Evolutionary conservation across 2,329 filamentous ascomycete genomes (phyloP).

Genomic region (Arthrinium phaeospermum): DNA sequence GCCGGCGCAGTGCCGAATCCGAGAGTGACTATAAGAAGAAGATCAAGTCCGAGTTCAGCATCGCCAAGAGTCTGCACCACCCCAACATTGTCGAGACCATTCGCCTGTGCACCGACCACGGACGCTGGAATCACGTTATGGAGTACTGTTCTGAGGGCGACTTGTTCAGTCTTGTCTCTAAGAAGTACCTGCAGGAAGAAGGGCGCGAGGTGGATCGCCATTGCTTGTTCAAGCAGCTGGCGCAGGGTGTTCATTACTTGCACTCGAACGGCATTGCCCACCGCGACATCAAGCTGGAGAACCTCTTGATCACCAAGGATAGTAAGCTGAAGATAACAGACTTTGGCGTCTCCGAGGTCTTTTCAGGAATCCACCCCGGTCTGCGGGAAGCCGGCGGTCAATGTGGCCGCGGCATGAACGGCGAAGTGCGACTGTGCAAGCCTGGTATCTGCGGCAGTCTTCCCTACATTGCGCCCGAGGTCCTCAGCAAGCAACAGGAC

Average conservation of each 20-base stretch:
- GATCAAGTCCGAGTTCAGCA: conserved; percentile 89
- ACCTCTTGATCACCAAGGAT: conserved; percentile 77
- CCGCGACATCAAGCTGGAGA: conserved; percentile 90
- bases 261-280: conserved; percentile 87
- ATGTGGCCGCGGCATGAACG: conserved; percentile 73
- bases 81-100: conserved; percentile 87
- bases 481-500: conserved; percentile 68
- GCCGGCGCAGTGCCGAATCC: conserved; percentile 67
- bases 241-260: conserved; percentile 82
- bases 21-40: conserved; percentile 82
- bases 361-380: conserved; percentile 81
- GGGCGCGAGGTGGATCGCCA: conserved; percentile 72
- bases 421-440: conserved; percentile 71
- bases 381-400: conserved; percentile 73
- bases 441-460: conserved; percentile 85
- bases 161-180: conserved; percentile 75
- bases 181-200: conserved; percentile 68
- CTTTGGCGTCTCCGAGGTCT: conserved; percentile 89
- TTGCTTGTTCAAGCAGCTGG: conserved; percentile 88
- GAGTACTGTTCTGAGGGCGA: conserved; percentile 87
- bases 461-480: conserved; percentile 88
- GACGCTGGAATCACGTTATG: conserved; percentile 91
- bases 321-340: conserved; percentile 90
- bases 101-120: conserved; percentile 74
- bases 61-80: conserved; percentile 83